Percentiles rank a stretch among this genome's conserved stretches.
Conservation (phyloP, 768 basidiomycete genomes). For the Boletus tomentosulus region DNA sequence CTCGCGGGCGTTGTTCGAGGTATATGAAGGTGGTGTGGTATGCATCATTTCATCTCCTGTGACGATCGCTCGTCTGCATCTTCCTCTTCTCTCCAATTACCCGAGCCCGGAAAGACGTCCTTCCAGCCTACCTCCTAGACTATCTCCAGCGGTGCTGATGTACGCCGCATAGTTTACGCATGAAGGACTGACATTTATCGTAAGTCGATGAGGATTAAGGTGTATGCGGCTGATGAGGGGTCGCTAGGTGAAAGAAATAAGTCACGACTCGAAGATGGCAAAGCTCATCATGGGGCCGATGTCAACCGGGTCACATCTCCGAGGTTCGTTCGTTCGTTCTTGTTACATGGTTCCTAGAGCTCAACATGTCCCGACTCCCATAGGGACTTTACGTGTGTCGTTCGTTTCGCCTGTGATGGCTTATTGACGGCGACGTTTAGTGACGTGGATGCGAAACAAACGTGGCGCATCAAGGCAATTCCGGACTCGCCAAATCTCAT, state of each 20-base stretch:
- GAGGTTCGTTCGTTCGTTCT: constrained; percentile 36
- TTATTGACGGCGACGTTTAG: constrained; percentile 34
- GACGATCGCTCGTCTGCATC: constrained; percentile 35
- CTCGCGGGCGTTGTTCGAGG: constrained; percentile 80
- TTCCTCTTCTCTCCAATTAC: constrained; percentile 45
- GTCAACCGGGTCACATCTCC: constrained; percentile 82
- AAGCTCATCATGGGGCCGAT: constrained; percentile 61
- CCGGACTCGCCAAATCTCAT: constrained; percentile 49
- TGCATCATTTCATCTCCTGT: constrained; percentile 17
- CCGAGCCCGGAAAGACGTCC: constrained; percentile 31
- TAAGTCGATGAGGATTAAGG: constrained; percentile 29
- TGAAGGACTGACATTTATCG: constrained; percentile 79
- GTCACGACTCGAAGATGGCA: constrained; percentile 72
- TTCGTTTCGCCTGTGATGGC: background rate
- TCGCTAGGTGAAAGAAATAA: constrained; percentile 67
- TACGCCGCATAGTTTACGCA: constrained; percentile 64
- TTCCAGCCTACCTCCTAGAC: constrained; percentile 9
- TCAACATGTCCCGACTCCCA: background rate
- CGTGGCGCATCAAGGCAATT: constrained; percentile 67
- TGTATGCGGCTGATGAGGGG: constrained; percentile 1
- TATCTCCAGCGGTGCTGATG: constrained; percentile 24
- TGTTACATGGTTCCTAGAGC: background rate
- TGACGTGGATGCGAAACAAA: constrained; percentile 73
- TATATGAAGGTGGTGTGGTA: constrained; percentile 87
- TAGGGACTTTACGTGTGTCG: constrained; percentile 68